Base-by-base conservation (phyloP, 306 rosid species). In the Gastrolobium villosum region DNA sequence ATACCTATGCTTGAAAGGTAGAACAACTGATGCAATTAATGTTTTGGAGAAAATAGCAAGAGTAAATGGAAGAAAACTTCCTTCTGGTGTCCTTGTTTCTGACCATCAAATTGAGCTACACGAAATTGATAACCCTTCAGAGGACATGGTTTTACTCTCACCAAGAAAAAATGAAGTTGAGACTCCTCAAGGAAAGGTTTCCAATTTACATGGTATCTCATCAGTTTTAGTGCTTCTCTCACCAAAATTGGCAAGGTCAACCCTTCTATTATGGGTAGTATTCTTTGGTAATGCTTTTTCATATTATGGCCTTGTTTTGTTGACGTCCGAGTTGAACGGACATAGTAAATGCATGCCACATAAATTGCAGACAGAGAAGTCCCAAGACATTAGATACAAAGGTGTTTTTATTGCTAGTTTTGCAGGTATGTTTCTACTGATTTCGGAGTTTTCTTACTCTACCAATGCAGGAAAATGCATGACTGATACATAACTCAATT, bases 261-360 rank as follows among this genome's bases (percentile, higher is more conserved):
- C 98, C 72, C 84, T 95, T 88, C 96, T 95, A 67, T 86, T 95
- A 64, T 95, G 98, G 97, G 83, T 80, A 26, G 98, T 95, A 69
- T 95, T 95, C 81, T 90, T 95, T 81, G 98, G 99, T 67, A 95
- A 91, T 73, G 98, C 98, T 5, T 95, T 95, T 84, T 91, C 98
- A 55, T 95, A 95, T 81, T 95, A 95, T 59, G 99, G 99, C 83
- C 97, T 95, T 39, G 97, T 95, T 85, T 87, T 95, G 88, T 80
- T 95, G 88, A 95, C 99, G 75, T 78, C 99, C 73, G 94, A 90
- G 84, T 84, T 91, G 87, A 93, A 79, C 71, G 83, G 91, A 54
- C 82, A 66, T 36, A 82, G 87, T 82, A 85, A 82, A 88, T 95
- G 98, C 71, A 35, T 13, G 41, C 79, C 87, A 41, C 69, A 75